Conservation (phyloP, 176 grass and related monocot genomes). For the Cocos nucifera region DNA sequence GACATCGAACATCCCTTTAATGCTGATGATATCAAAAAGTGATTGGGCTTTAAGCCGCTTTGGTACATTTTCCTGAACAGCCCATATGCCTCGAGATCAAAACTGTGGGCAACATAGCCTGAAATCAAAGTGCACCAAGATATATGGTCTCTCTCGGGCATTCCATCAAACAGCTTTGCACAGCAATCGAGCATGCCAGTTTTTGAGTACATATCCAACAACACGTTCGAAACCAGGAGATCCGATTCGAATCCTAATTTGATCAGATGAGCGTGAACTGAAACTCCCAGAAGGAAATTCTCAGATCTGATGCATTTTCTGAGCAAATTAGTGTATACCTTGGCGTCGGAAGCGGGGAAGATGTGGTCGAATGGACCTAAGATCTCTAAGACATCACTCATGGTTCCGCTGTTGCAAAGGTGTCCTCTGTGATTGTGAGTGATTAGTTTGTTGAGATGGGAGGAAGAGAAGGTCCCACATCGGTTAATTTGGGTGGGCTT, state of each 20-base stretch:
- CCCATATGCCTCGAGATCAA: slow-evolving; percentile 33
- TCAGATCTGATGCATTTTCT: slow-evolving; percentile 52
- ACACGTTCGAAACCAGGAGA: slow-evolving; percentile 58
- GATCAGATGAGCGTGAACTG: slow-evolving; percentile 55
- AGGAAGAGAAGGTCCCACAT: slow-evolving; percentile 27
- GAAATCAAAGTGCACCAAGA: slow-evolving; percentile 81
- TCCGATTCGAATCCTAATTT: slow-evolving; percentile 53
- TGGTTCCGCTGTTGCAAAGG: slow-evolving; percentile 9
- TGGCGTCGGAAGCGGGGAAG: slow-evolving; percentile 44
- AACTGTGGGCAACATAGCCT: slow-evolving; percentile 31
- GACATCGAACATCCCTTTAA: slow-evolving; percentile 52
- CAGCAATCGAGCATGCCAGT: slow-evolving; percentile 29
- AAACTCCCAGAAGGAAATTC: slow-evolving; percentile 29
- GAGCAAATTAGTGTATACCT: slow-evolving; percentile 63
- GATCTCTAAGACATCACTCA: slow-evolving; percentile 59
- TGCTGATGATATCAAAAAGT: slow-evolving; percentile 55
- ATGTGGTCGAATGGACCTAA: slow-evolving; percentile 57
- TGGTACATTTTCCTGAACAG: slow-evolving; percentile 39
- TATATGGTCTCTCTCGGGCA: slow-evolving; percentile 50
- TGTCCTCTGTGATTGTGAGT: not conserved
- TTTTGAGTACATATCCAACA: slow-evolving; percentile 74
- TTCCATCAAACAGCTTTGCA: slow-evolving; percentile 68
- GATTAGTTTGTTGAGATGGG: not conserved
- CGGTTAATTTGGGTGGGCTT: slow-evolving; percentile 37
- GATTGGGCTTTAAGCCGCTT: slow-evolving; percentile 44